A percentile compares a stretch with the other conserved stretches of the same genome.
These are phyloP conservation scores for Teratosphaeria gauchensis DNA, from an alignment of 2,329 filamentous ascomycete genomes.

Conservation along the genomic window DNA sequence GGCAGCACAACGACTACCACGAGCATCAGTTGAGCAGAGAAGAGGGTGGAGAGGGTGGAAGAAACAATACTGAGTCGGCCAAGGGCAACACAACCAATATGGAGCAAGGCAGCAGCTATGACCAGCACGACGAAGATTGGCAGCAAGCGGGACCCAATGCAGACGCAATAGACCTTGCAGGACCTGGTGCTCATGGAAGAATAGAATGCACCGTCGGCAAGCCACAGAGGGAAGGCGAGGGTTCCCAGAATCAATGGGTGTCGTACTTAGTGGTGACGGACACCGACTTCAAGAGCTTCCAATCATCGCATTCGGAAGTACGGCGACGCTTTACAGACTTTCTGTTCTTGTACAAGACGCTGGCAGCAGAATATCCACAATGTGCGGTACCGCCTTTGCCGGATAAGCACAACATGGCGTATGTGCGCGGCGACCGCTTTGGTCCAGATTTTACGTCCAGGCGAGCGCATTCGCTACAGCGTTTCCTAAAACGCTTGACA, in stretches of 20 bases:
- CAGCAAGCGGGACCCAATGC: constrained; percentile 41
- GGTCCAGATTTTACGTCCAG: constrained; percentile 83
- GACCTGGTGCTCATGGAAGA: constrained; percentile 58
- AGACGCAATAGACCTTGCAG: constrained; percentile 49
- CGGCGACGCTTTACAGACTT: constrained; percentile 96
- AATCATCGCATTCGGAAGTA: constrained; percentile 66
- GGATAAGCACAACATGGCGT: constrained; percentile 99
- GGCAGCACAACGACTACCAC: background rate
- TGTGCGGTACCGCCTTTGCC: constrained; percentile 89
- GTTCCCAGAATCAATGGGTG: constrained; percentile 91
- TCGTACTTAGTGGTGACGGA: constrained; percentile 90
- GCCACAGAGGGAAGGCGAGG: constrained; percentile 90
- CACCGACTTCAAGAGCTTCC: constrained; percentile 89
- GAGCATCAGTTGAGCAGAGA: background rate
- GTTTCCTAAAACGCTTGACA: constrained; percentile 78
- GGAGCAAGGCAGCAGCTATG: constrained; percentile 35
- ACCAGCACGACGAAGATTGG: constrained; percentile 78
- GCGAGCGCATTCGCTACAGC: constrained; percentile 79
- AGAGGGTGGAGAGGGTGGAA: background rate
- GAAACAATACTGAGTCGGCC: background rate
- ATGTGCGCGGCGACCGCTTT: constrained; percentile 92
- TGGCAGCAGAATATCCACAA: constrained; percentile 78
- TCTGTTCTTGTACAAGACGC: constrained; percentile 86
- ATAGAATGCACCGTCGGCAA: constrained; percentile 75
- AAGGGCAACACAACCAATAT: constrained; percentile 7